Conservation (phyloP, 1,139 yeast species). For the Suhomyces atakaporum region DNA sequence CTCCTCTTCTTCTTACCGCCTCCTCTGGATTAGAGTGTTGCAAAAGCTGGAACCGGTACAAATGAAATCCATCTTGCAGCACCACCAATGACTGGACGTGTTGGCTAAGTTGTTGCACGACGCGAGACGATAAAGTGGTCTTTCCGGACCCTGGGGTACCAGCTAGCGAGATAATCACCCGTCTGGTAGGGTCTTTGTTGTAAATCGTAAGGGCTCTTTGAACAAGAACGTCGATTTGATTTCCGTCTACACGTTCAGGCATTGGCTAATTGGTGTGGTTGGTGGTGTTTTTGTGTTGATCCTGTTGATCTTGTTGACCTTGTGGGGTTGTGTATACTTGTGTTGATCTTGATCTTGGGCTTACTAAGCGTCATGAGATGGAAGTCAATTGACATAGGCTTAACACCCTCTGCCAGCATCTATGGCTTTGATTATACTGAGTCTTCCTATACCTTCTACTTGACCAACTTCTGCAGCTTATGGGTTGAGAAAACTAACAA, state of each 20-base stretch:
- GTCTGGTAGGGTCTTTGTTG: background rate
- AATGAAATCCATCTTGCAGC: constrained; percentile 82
- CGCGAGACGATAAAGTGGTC: constrained; percentile 20
- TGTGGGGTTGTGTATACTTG: too few relatives aligned
- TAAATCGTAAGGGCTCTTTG: constrained; percentile 9
- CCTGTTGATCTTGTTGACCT: too few relatives aligned
- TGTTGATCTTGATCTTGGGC: too few relatives aligned
- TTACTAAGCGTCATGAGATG: too few relatives aligned
- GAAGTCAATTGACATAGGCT: background rate
- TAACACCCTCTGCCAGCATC: background rate
- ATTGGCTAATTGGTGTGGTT: too few relatives aligned
- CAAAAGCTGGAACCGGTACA: constrained; percentile 56
- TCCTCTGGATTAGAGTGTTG: constrained; percentile 52
- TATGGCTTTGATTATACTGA: constrained; percentile 2
- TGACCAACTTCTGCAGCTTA: constrained; percentile 30
- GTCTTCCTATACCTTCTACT: constrained; percentile 24
- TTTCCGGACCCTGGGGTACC: constrained; percentile 32
- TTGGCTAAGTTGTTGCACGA: constrained; percentile 20
- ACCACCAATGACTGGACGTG: constrained; percentile 29
- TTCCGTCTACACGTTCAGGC: constrained; percentile 1
- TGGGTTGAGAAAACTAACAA: constrained; percentile 30
- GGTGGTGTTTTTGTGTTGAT: too few relatives aligned
- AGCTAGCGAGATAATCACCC: constrained; percentile 17
- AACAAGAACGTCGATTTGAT: constrained; percentile 9
- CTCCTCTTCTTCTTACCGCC: constrained; percentile 73